Percentiles rank a stretch among this genome's conserved stretches.
phyloP scores from a whole-genome alignment of 441 rosid genomes.

The Arabidopsis lyrata region DNA sequence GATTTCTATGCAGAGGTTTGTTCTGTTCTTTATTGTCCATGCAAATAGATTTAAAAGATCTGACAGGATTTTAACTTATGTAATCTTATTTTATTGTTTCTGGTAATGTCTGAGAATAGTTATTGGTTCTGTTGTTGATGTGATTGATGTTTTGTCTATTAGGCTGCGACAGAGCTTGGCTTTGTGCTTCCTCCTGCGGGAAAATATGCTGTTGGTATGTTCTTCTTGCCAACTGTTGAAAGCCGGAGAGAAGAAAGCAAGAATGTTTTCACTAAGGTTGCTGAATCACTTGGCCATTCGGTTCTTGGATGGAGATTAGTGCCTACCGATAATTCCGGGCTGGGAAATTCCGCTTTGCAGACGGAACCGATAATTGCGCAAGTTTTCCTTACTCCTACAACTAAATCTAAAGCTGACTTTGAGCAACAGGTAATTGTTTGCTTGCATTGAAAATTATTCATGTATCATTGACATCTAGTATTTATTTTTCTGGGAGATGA shows the following conservation, averaged over 20 bases:
- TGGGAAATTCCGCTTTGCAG: slow-evolving; percentile 89
- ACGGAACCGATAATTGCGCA: slow-evolving; percentile 98
- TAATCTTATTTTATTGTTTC: background rate
- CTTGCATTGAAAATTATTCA: background rate
- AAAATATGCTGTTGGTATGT: slow-evolving; percentile 96
- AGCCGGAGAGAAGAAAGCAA: slow-evolving; percentile 87
- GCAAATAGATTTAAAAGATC: slow-evolving; percentile 13
- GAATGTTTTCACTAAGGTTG: slow-evolving; percentile 93
- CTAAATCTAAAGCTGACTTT: slow-evolving; percentile 80
- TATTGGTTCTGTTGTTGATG: background rate
- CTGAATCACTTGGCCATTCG: slow-evolving; percentile 95
- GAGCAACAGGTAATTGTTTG: slow-evolving; percentile 80
- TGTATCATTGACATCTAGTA: background rate
- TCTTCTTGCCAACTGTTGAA: slow-evolving; percentile 88
- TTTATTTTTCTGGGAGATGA: background rate
- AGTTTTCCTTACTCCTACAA: slow-evolving; percentile 84
- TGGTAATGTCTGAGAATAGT: background rate
- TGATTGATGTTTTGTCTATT: slow-evolving; percentile 18
- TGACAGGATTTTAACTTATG: background rate
- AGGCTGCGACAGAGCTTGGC: slow-evolving; percentile 80
- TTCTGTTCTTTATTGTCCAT: slow-evolving; percentile 14
- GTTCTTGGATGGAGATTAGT: slow-evolving; percentile 98
- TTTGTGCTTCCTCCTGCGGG: slow-evolving; percentile 87
- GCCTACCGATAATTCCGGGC: slow-evolving; percentile 86
- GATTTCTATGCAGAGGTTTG: slow-evolving; percentile 77